phyloP scores from a whole-genome alignment of 2,329 filamentous ascomycete species.

The Alternaria solani region DNA sequence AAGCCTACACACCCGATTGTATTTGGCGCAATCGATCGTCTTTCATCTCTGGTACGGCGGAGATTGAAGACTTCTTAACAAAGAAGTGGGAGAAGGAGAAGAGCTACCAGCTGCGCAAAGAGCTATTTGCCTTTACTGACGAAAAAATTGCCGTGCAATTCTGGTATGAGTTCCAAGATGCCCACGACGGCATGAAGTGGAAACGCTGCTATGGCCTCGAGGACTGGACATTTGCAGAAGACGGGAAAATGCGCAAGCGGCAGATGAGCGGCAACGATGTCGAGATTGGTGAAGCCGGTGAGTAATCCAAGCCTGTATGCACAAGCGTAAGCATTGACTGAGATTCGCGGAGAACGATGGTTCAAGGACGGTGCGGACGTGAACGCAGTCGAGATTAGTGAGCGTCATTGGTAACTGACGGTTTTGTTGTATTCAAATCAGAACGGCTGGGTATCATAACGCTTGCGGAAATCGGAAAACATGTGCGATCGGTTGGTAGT shows the following conservation, averaged over 20 bases:
- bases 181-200: constrained; percentile 69
- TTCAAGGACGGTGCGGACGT: constrained; percentile 75
- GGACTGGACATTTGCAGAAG: constrained; percentile 77
- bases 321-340: constrained; percentile 6
- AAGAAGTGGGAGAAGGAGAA: constrained; percentile 78
- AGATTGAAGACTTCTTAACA: constrained; percentile 72
- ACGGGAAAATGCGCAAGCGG: constrained; percentile 75
- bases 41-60: constrained; percentile 74
- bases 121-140: constrained; percentile 79
- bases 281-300: constrained; percentile 62
- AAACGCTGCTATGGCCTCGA: constrained; percentile 81
- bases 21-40: constrained; percentile 81
- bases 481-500: not conserved
- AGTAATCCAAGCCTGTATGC: constrained; percentile 4
- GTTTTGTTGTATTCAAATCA: constrained; percentile 7
- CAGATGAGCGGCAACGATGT: constrained; percentile 81
- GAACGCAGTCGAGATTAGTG: constrained; percentile 70
- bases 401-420: constrained; percentile 67
- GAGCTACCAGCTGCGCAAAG: constrained; percentile 79
- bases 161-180: constrained; percentile 84
- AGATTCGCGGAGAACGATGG: constrained; percentile 64
- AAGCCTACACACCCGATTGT: constrained; percentile 77
- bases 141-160: constrained; percentile 88
- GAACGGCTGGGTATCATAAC: constrained; percentile 33
- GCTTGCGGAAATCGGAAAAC: constrained; percentile 8